Conservation (phyloP, 1,284 basidiomycete species). For the Tilletia caries region DNA sequence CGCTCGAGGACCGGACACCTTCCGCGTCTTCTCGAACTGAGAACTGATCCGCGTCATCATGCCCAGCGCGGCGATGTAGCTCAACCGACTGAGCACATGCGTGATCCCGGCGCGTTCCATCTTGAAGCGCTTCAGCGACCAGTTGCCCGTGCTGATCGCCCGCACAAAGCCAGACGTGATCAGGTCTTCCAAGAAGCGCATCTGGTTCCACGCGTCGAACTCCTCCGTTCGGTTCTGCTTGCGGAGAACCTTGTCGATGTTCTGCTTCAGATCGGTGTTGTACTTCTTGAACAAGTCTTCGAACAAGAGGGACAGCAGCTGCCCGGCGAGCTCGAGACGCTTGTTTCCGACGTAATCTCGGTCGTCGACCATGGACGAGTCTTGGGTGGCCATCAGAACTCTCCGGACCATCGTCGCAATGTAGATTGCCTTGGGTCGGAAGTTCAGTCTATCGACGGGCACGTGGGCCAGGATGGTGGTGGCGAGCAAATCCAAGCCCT, state of each 20-base stretch:
- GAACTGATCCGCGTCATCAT: constrained; percentile 99
- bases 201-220: constrained; percentile 91
- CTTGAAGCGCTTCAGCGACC: constrained; percentile 98
- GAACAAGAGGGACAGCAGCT: constrained; percentile 87
- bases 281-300: constrained; percentile 99
- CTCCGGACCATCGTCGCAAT: constrained; percentile 95
- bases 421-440: constrained; percentile 92
- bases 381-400: constrained; percentile 92
- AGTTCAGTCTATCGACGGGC: constrained; percentile 83
- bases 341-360: constrained; percentile 99
- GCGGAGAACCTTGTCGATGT: constrained; percentile 96
- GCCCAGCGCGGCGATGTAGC: constrained; percentile 94
- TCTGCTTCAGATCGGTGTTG: constrained; percentile 90
- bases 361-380: constrained; percentile 96
- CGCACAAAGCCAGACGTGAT: constrained; percentile 95
- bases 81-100: constrained; percentile 92
- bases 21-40: constrained; percentile 98
- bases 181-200: constrained; percentile 79
- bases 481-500: constrained; percentile 90
- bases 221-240: constrained; percentile 92
- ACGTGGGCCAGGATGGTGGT: constrained; percentile 97
- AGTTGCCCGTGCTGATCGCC: constrained; percentile 98
- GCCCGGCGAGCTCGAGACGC: constrained; percentile 93
- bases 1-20: constrained; percentile 95
- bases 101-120: constrained; percentile 99